Percentiles rank a stretch among this genome's conserved stretches.
phyloP scores from a whole-genome alignment of 1,139 yeast species.

The Suhomyces kunorum region DNA sequence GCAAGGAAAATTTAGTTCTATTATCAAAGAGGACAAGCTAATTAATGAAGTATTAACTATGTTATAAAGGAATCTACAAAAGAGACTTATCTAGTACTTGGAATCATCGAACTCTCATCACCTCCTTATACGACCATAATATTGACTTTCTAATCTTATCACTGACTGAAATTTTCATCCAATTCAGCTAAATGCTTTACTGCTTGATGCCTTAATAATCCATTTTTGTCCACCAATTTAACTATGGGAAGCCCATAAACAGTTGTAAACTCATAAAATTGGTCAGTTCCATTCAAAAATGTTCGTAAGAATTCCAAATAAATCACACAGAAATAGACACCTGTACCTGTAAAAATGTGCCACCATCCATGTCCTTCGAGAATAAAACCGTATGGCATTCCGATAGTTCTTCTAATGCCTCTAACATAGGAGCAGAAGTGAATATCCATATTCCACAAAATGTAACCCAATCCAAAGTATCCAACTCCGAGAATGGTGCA shows the following conservation, averaged over 20 bases:
- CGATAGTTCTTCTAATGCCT: slow-evolving; percentile 60
- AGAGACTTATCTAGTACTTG: not conserved
- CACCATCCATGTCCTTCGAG: slow-evolving; percentile 98
- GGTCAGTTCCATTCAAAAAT: slow-evolving; percentile 53
- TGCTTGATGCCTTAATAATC: slow-evolving; percentile 28
- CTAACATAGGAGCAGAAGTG: slow-evolving; percentile 73
- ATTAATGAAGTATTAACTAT: slow-evolving; percentile 42
- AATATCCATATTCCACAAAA: slow-evolving; percentile 84
- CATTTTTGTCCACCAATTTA: slow-evolving; percentile 31
- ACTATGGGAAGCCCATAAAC: slow-evolving; percentile 36
- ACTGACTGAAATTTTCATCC: slow-evolving; percentile 4
- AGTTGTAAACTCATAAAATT: slow-evolving; percentile 56
- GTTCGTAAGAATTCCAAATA: slow-evolving; percentile 73
- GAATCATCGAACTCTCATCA: not conserved
- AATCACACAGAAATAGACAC: slow-evolving; percentile 57
- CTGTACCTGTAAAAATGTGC: slow-evolving; percentile 86
- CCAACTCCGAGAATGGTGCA: slow-evolving; percentile 62
- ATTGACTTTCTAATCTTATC: not conserved
- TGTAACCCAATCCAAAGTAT: slow-evolving; percentile 72
- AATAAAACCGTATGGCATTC: slow-evolving; percentile 85
- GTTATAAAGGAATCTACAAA: too few relatives aligned
- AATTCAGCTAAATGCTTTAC: slow-evolving; percentile 24
- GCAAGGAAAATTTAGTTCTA: slow-evolving; percentile 23
- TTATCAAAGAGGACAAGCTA: slow-evolving; percentile 36
- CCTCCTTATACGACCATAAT: not conserved